Evolutionary conservation across 2,329 filamentous ascomycete genomes (phyloP), one percentile per base, ranked within the genome.

Genomic region (Aspergillus brunneoviolaceus): DNA sequence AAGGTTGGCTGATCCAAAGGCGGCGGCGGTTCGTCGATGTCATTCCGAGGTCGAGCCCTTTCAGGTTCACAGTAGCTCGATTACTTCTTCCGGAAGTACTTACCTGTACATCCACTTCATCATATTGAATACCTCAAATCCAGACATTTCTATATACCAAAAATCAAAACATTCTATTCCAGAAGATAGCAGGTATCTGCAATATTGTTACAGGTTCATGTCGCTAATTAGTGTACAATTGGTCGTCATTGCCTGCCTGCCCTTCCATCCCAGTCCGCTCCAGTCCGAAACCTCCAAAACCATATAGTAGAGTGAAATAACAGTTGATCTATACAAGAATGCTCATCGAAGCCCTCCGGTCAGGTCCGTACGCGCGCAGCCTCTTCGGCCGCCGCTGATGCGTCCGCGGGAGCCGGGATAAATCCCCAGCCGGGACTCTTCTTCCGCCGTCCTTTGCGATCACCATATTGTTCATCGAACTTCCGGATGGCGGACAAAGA

Each of bases 391-490:
- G 69, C 61, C 31, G 61, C 67, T 45, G 69, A 60, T 31, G 75
- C 72, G 9, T 72, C 69, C 21, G 71, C 69, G 21, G 63, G 66
- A 2, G 75, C 75, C 21, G 74, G 73, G 51, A 70, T 73, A 67
- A 85, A 85, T 3, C 84, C 84, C 74, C 81, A 83, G 0, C 78
- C 77, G 10, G 74, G 66, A 27, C 75, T 86, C 75, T 85, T 87
- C 72, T 85, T 86, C 71, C 85, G 84, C 67, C 85, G 84, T 1
- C 84, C 85, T 70, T 86, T 89, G 39, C 89, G 85, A 72, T 96
- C 92, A 27, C 95, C 94, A 74, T 93, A 99, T 74, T 94, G 90
- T 77, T 96, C 91, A 72, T 99, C 95, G 71, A 98, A 99, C 77
- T 96, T 96, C 68, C 91, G 85, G 69, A 99, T 96, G 12, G 91